Percentiles rank a stretch among this genome's conserved stretches.
phyloP scores from a whole-genome alignment of 208 protist species.

The Herpetomonas samuelpessoai region DNA sequence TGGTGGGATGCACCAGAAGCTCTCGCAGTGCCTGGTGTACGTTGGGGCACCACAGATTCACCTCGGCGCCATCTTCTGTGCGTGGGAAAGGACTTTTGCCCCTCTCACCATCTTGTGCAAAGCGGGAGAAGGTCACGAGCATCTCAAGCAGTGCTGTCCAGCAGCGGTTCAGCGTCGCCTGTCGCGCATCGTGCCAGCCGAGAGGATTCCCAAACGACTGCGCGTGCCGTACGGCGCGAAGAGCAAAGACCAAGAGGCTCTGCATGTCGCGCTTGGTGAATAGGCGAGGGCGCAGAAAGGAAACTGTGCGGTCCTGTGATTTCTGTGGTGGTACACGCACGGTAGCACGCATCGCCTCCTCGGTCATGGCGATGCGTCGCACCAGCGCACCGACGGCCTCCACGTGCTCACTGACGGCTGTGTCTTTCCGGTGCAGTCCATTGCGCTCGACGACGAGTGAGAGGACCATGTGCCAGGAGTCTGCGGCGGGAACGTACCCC shows the following conservation, averaged over 20 bases:
- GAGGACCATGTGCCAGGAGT: slow-evolving; percentile 6
- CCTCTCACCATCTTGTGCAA: no score
- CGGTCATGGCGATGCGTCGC: not conserved
- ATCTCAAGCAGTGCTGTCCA: slow-evolving; percentile 31
- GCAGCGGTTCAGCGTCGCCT: slow-evolving; percentile 19
- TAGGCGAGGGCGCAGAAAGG: not conserved
- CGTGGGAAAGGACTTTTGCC: not conserved
- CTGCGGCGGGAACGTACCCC: slow-evolving; percentile 8
- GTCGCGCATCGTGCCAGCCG: slow-evolving; percentile 26
- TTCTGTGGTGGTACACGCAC: no score
- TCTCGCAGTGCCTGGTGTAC: not conserved
- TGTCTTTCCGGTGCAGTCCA: slow-evolving; percentile 19
- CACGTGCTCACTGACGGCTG: slow-evolving; percentile 21
- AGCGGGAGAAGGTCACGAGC: no score
- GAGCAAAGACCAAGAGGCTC: slow-evolving; percentile 30
- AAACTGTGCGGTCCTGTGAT: not conserved
- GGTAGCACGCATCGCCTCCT: no score
- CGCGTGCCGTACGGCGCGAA: slow-evolving; percentile 16
- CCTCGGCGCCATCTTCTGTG: not conserved
- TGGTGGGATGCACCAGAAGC: no score
- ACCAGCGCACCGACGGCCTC: slow-evolving; percentile 6
- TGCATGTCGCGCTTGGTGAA: slow-evolving; percentile 15
- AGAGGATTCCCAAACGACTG: slow-evolving; percentile 24
- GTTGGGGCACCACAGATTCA: slow-evolving; percentile 9
- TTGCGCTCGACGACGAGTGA: slow-evolving; percentile 25